Percentiles rank a stretch among this genome's conserved stretches.
phyloP scores from a whole-genome alignment of 2,329 filamentous ascomycete species.

The Botrytis tulipae region DNA sequence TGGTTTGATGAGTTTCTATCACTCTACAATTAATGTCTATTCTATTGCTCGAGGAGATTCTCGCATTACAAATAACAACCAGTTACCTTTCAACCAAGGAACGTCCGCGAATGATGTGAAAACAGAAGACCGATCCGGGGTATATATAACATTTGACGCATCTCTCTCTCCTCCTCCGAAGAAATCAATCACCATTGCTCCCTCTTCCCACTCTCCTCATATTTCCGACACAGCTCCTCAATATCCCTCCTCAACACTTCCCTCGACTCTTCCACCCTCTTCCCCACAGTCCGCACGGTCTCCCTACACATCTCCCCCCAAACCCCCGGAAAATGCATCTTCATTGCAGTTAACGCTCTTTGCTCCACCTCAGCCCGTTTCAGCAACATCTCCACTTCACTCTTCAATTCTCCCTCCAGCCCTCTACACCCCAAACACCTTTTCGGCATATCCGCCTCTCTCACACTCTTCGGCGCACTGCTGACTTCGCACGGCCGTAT shows the following conservation, averaged over 20 bases:
- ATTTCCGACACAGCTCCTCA: slow-evolving; percentile 26
- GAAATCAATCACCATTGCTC: slow-evolving; percentile 28
- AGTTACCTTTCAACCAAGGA: not conserved
- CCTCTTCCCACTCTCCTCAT: slow-evolving; percentile 35
- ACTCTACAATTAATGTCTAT: slow-evolving; percentile 12
- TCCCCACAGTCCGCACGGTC: slow-evolving; percentile 22
- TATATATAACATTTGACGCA: not conserved
- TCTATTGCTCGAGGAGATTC: slow-evolving; percentile 9
- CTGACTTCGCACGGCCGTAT: slow-evolving; percentile 24
- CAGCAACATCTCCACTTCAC: slow-evolving; percentile 22
- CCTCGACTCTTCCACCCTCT: slow-evolving; percentile 26
- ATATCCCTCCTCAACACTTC: slow-evolving; percentile 27
- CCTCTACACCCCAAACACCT: slow-evolving; percentile 31
- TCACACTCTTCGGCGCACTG: slow-evolving; percentile 20
- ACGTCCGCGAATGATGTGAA: not conserved
- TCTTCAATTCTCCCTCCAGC: slow-evolving; percentile 21
- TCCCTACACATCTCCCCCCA: slow-evolving; percentile 26
- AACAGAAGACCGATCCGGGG: not conserved
- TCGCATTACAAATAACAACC: not conserved
- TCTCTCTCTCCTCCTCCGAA: not conserved
- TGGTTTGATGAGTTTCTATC: slow-evolving; percentile 3
- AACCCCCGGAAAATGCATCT: slow-evolving; percentile 23
- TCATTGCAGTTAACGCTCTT: slow-evolving; percentile 25
- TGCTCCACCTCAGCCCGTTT: slow-evolving; percentile 22
- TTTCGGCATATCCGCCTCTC: slow-evolving; percentile 29